Base-by-base conservation (phyloP, 129 eudicot species). In the Flaveria linearis region DNA sequence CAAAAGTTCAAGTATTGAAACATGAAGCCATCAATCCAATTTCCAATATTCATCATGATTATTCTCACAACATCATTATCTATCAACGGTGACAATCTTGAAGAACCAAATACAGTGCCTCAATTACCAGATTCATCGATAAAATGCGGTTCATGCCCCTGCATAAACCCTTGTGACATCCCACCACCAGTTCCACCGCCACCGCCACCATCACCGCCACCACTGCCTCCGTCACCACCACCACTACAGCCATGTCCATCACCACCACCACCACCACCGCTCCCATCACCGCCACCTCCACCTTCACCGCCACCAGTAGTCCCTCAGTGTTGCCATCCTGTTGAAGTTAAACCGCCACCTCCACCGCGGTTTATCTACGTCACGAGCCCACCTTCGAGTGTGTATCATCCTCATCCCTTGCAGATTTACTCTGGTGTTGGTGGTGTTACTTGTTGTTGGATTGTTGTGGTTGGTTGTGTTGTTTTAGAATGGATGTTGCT, bases 111-210 rank as follows among this genome's bases (percentile, higher is more conserved):
- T 22, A 14, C 22, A 30, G 78, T 55, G 20, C 78, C 78, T 73
- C 81, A 22, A 18, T 18, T 78, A 4, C 85, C 83, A 9, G 78
- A 85, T 64, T 23, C 85, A 23, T 76, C 86, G 13, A 84, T 87
- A n/a, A 90, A 87, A 69, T 90, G 96, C 11, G 92, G 90, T 14
- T 84, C 78, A 50, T 90, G 96, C 68, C 88, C 96, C 1, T 90
- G 96, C 61, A 69, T 58, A 41, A 86, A 84, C 72, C 90, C 88
- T 47, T 90, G 96, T 73, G 71, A 66, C 65, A 80, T 52, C 43
- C 86, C 69, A 14, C 83, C 17, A 15, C 78, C 74, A 2, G 69
- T 84, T 2, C 87, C 89, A 9, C 79, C 87, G 18, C 82, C 83
- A 8, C 80, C 85, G 12, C 83, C 17, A 16, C 78, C 74, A 4